Base-by-base conservation (phyloP, 768 basidiomycete species). In the Termitomyces eurrhizus region DNA sequence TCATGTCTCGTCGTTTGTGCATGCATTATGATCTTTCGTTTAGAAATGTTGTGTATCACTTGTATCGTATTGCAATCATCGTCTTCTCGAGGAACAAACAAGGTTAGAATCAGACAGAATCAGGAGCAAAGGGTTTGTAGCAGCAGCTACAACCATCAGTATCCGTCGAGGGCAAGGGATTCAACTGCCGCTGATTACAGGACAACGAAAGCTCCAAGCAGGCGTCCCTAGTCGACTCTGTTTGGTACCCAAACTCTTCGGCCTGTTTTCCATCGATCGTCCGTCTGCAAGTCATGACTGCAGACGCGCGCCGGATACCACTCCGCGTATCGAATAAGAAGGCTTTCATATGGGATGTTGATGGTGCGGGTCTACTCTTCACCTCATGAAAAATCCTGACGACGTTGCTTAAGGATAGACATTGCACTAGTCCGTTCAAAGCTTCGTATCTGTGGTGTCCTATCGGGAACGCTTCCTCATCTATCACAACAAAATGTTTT, bases 401-500 rank as follows among this genome's bases (percentile, higher is more conserved):
- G 14, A 62, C 32, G 50, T 46, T 46, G 21, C 58, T 58, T 51
- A 62, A 67, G 58, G 59, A 58, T 69, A 95, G 96, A 94, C 69
- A 88, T 93, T 66, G 87, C 89, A 9, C 80, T 75, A 7, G 76
- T 99, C 11, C 91, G 97, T 41, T 84, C 89, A 35, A 75, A 87
- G 65, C 87, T 97, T 72, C 86, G 80, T 58, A 82, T 98, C 51
- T 94, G 92, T 67, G 95, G 96, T 39, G 78, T 93, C 48, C 75
- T 98, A 48, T 82, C 86, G 0, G 97, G 97, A 0, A 98, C 97
- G 1, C 83, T 99, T 14, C 95, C 97, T 2, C 93, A 95, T 69
- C 80, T 98, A 1, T 88, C 94, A 1, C 95, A 98, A 67, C 97
- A 99, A 74, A 99, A 99, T 77, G 85, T 90, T 2, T 99, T 99